Evolutionary conservation across 768 basidiomycete species (phyloP), one percentile per base, ranked within the genome.

Genomic region (Asterophora parasitica): DNA sequence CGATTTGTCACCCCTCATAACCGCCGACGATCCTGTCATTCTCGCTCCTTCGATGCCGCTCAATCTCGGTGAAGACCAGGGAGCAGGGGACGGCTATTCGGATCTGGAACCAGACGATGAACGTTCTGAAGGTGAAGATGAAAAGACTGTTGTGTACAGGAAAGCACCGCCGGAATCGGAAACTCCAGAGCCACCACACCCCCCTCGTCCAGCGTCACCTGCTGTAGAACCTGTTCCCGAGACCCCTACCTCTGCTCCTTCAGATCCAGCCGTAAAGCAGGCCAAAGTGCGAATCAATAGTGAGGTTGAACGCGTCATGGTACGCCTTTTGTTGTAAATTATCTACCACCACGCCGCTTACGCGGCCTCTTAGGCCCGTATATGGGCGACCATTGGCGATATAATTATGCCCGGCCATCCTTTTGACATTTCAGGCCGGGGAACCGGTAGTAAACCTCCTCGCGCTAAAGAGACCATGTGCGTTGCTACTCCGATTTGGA

Each of bases 301-400:
- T 9, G 82, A 86, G 49, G 69, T 85, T 17, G 85, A 89, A 54
- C 71, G 70, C 31, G 82, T 86, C 40, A 71, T 76, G 46, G 87
- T 82, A 65, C 51, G 82, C 68, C 15, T 13, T 41, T 46, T 13
- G 33, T 2, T 33, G 8, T 42, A 13, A n/a, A 13, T 26, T 30
- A 42, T 28, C 30, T 48, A 12, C 37, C 30, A 38, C 10, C 26
- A 20, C n/a, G 47, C 4, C 4, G n/a, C 23, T 39, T n/a, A 36
- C 15, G 32, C 40, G 23, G 49, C 41, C 23, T 45, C 17, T n/a
- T 13, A 90, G 88, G 60, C 73, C 20, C 87, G 80, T 58, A 83
- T 91, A 53, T 86, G 85, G 84, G 51, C 69, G 9, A 78, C 81
- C 8, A 69, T 82, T 9, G 78, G 82, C 15, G 85, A 88, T 37